Evolutionary conservation across 495 filamentous ascomycete species (phyloP), one percentile per base, ranked within the genome.

Genomic region (Neurospora sp.): DNA sequence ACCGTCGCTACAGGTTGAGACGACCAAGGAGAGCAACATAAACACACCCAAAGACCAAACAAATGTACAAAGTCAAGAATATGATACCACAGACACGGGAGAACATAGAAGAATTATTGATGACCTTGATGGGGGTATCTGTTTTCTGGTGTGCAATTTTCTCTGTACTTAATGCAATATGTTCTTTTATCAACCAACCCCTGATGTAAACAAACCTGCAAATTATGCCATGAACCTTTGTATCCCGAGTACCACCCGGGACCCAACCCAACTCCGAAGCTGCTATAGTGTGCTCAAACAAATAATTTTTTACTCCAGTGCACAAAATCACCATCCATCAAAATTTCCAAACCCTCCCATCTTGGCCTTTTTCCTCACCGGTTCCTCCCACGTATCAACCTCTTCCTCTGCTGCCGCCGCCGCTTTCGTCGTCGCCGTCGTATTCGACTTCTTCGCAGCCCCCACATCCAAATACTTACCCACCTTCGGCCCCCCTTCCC

Each of bases 321-420:
- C 27, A 27, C 27, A 27, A 48, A 59, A 31, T 75, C 76, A 95
- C 93, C 93, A 96, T 40, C 76, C 84, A 84, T 94, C 92, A 79
- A 99, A 98, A 83, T 98, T 96, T 16, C 96, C 96, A 86, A 98
- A 99, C 4, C 94, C 94, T 39, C 92, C 91, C 5, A 85, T 85
- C 79, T 93, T 97, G 10, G 83, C 77, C 82, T 97, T 97, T 83
- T 97, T 97, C 80, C 89, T 91, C 10, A 85, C 87, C 41, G 92
- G 93, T 76, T 92, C 90, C 73, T 89, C 84, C 75, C 87, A 87
- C 38, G 81, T 86, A 41, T 87, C 86, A 72, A 88, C 85, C 66
- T 82, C 83, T 72, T 82, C 79, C n/a, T 82, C 84, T 37, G 79
- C 66, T 5, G 35, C 76, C 16, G 31, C 31, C 0, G 31, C 31